Evolutionary conservation across 73 alveolate species (phyloP).

Genomic region (Chromera velia): DNA sequence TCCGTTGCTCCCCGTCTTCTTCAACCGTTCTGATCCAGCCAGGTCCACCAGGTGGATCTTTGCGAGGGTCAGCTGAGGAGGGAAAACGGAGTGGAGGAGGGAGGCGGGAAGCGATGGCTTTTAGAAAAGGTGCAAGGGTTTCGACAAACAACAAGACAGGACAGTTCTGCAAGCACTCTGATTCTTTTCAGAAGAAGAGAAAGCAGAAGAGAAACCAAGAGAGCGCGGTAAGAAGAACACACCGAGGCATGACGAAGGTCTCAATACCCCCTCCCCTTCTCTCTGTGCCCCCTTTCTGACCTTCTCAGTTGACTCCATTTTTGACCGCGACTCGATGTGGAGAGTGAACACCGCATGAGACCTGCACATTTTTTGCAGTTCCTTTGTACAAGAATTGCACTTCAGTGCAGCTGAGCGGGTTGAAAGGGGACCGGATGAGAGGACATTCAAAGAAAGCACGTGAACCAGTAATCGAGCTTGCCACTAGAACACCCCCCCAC

Average conservation of each 20-base stretch:
- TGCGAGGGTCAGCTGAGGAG: slow-evolving; percentile 49
- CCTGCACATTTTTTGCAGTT: slow-evolving; percentile 68
- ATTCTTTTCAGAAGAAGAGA: too few species aligned
- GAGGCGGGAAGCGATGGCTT: too few species aligned
- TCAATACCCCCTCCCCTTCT: slow-evolving; percentile 57
- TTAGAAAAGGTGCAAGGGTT: too few species aligned
- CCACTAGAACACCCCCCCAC: too few species aligned
- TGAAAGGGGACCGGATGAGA: not conserved
- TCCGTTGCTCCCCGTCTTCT: slow-evolving; percentile 87
- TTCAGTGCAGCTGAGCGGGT: not conserved
- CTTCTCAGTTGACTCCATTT: slow-evolving; percentile 74
- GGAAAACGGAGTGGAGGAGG: too few species aligned
- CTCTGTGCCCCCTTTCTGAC: slow-evolving; percentile 68
- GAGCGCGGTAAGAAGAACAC: too few species aligned
- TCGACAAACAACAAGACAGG: too few species aligned
- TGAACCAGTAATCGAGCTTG: not conserved
- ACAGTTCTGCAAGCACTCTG: too few species aligned
- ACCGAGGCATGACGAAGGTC: too few species aligned
- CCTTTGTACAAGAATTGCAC: not conserved
- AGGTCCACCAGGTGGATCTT: slow-evolving; percentile 94
- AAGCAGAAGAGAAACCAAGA: too few species aligned
- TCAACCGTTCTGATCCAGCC: slow-evolving; percentile 98
- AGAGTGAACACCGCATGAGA: slow-evolving; percentile 95
- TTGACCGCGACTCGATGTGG: slow-evolving; percentile 79
- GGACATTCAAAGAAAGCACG: not conserved